phyloP scores from a whole-genome alignment of 2,329 filamentous ascomycete species.

The Claviceps sp. region DNA sequence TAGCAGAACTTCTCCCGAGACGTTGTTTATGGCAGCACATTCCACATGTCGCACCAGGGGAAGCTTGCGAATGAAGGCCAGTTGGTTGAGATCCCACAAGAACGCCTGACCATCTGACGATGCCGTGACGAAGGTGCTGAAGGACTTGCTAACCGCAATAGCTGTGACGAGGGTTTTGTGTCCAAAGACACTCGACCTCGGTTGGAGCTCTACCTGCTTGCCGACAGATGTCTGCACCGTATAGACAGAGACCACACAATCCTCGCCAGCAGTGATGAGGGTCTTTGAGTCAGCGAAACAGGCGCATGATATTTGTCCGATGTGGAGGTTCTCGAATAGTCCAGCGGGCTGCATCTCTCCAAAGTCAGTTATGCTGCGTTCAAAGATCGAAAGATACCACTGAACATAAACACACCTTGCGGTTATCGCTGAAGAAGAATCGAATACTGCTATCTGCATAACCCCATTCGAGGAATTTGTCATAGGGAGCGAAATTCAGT shows the following conservation, averaged over 20 bases:
- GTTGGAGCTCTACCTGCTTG: slow-evolving; percentile 66
- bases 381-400: neutral
- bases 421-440: slow-evolving; percentile 75
- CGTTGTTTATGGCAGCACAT: slow-evolving; percentile 77
- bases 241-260: slow-evolving; percentile 84
- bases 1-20: slow-evolving; percentile 78
- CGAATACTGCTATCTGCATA: slow-evolving; percentile 87
- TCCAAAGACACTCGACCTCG: slow-evolving; percentile 72
- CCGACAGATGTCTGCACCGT: slow-evolving; percentile 48
- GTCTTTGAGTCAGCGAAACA: slow-evolving; percentile 82
- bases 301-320: slow-evolving; percentile 73
- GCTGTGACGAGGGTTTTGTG: slow-evolving; percentile 74
- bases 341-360: slow-evolving; percentile 45
- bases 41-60: slow-evolving; percentile 45
- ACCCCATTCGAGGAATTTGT: slow-evolving; percentile 92
- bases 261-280: slow-evolving; percentile 79
- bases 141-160: slow-evolving; percentile 75
- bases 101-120: slow-evolving; percentile 72
- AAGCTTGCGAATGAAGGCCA: slow-evolving; percentile 71
- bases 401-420: slow-evolving; percentile 40
- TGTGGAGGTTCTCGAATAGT: slow-evolving; percentile 85
- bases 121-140: slow-evolving; percentile 76
- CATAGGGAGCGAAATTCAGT: slow-evolving; percentile 79
- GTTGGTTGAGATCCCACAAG: slow-evolving; percentile 87
- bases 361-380: slow-evolving; percentile 13